Evolutionary conservation across 1,284 basidiomycete genomes (phyloP), one percentile per base, ranked within the genome.

Genomic region (Papiliotrema nemorosa): DNA sequence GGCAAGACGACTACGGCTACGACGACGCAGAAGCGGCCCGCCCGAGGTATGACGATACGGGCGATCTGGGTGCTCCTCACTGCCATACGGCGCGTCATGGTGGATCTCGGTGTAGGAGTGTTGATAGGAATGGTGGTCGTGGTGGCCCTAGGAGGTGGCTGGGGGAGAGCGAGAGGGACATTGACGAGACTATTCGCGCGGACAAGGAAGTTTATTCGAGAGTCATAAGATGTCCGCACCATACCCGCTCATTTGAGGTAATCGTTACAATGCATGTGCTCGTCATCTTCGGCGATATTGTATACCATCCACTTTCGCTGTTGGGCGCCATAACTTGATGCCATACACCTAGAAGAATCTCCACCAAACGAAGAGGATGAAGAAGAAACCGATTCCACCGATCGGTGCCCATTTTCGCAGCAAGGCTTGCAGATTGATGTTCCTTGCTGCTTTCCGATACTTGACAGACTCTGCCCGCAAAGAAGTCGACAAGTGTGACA

Each of bases 401-500:
- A 96, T 72, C 7, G 94, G 94, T 35, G 93, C 96, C 76, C 93
- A 99, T 73, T 98, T 91, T 57, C 94, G 85, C 60, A 96, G 76
- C 82, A 97, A 85, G 6, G 92, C 90, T 62, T 96, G 84, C 44
- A 94, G 70, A 71, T 97, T 98, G 75, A 98, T 90, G 68, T 97
- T 90, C 58, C 89, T 81, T 24, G 94, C 92, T 14, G 92, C 91
- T 76, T 90, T 94, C 52, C 94, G 84, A 76, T 98, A 99, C 76
- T 91, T 97, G 76, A 96, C 88, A 25, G 92, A 96, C 76, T 99
- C 94, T 48, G 93, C 89, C 44, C 91, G 85, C 42, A 99, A 79
- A n/a, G 91, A 96, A 1, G 88, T 90, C n/a, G 93, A 97, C 57
- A 98, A 80, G 69, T 92, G 88, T 22, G 92, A 97, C 94, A 98